These are phyloP conservation scores for Calocybe indica DNA, from an alignment of 768 basidiomycete genomes.

Conservation along the genomic window DNA sequence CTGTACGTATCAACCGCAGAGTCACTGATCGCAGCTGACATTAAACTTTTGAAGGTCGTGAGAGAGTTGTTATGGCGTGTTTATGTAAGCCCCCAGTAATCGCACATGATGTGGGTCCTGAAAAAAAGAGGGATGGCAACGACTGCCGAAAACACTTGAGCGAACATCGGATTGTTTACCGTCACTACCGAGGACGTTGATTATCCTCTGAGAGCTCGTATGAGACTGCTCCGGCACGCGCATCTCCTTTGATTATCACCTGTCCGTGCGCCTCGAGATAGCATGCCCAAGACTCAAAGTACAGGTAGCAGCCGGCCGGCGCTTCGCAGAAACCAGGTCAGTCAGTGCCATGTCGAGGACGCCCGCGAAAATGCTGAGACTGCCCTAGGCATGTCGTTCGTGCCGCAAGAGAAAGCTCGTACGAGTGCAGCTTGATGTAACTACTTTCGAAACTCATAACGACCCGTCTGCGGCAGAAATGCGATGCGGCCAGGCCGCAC, in stretches of 20 bases:
- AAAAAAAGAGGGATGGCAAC: background rate
- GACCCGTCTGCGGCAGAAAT: conserved; percentile 51
- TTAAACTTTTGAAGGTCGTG: too few species aligned
- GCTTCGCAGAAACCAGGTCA: conserved; percentile 75
- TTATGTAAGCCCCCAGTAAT: too few species aligned
- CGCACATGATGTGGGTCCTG: too few species aligned
- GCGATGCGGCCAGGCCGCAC: conserved; percentile 81
- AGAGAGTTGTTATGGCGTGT: too few species aligned
- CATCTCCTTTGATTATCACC: background rate
- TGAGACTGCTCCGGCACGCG: background rate
- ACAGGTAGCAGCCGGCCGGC: conserved; percentile 49
- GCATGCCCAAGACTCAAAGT: conserved; percentile 67
- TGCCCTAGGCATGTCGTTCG: conserved; percentile 65
- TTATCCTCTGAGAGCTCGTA: background rate
- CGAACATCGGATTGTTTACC: background rate
- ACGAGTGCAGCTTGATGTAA: conserved; percentile 16
- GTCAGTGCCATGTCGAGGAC: conserved; percentile 5
- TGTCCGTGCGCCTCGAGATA: background rate
- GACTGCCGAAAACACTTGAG: background rate
- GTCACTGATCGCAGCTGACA: too few species aligned
- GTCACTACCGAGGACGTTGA: background rate
- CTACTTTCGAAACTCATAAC: background rate
- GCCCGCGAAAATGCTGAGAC: background rate
- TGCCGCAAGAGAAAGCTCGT: conserved; percentile 85
- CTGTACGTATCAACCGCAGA: conserved; percentile 38